These are phyloP conservation scores for Penicillium subrubescens DNA, from an alignment of 495 filamentous ascomycete species.

Conservation along the genomic window DNA sequence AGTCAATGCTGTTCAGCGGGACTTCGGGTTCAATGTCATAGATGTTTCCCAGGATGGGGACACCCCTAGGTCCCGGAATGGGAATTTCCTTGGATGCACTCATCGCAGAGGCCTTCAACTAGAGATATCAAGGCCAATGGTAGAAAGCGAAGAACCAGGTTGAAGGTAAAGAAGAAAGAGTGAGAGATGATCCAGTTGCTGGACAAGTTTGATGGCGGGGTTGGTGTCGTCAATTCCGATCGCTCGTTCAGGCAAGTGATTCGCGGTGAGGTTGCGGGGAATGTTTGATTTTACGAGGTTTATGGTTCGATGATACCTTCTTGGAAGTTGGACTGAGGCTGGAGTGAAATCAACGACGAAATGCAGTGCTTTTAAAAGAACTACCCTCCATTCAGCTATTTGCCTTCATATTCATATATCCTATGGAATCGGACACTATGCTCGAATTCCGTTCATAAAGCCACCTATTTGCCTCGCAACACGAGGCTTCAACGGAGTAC, in stretches of 20 bases:
- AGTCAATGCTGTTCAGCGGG: slow-evolving; percentile 53
- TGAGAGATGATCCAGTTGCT: neutral
- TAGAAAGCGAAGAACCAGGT: neutral
- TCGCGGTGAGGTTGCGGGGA: neutral
- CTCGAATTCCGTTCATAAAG: neutral
- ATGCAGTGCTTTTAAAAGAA: neutral
- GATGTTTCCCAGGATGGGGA: slow-evolving; percentile 69
- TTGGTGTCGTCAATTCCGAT: slow-evolving; percentile 11
- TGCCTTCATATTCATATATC: neutral
- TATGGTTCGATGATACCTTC: neutral
- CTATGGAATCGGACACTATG: neutral
- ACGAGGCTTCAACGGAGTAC: neutral
- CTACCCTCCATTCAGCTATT: neutral
- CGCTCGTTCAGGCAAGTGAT: neutral
- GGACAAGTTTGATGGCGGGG: slow-evolving; percentile 1
- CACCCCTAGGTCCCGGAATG: slow-evolving; percentile 64
- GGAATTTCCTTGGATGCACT: slow-evolving; percentile 25
- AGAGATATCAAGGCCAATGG: neutral
- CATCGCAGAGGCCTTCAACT: slow-evolving; percentile 16
- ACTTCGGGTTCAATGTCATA: slow-evolving; percentile 58
- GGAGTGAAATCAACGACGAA: neutral
- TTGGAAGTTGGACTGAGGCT: neutral
- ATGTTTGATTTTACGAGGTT: neutral
- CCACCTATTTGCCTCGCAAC: neutral
- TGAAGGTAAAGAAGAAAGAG: neutral